Percentiles rank a stretch among this genome's conserved stretches.
Conservation (phyloP, 2,329 filamentous ascomycete species). For the Aspergillus quadrilineatus region DNA sequence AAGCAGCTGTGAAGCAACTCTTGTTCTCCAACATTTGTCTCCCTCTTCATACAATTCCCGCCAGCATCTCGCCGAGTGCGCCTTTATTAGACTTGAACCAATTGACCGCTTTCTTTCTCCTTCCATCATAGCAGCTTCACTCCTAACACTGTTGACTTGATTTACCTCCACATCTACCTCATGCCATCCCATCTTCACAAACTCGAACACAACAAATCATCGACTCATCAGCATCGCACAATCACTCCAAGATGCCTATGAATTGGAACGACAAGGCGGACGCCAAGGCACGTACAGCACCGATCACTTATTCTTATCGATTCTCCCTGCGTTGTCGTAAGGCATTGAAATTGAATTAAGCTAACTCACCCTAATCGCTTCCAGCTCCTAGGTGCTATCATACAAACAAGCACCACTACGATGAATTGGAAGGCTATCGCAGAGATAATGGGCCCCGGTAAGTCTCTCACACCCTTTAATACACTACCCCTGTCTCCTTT, state of each 20-base stretch:
- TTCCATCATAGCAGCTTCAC: too few species aligned
- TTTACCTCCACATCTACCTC: too few species aligned
- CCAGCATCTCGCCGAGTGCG: too few species aligned
- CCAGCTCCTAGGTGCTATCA: conserved; percentile 27
- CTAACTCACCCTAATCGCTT: background rate
- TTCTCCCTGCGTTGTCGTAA: conserved; percentile 1
- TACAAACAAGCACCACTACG: background rate
- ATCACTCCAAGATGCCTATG: conserved; percentile 25
- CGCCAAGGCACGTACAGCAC: conserved; percentile 25
- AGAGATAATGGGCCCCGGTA: background rate
- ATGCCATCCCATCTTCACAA: background rate
- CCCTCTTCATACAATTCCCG: too few species aligned
- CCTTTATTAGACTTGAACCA: too few species aligned
- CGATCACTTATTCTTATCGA: background rate
- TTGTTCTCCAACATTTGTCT: too few species aligned
- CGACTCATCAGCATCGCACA: background rate
- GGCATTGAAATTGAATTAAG: background rate
- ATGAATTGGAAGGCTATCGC: too few species aligned
- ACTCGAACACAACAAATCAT: background rate
- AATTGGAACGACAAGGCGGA: conserved; percentile 29
- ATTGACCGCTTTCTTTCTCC: too few species aligned
- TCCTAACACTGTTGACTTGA: too few species aligned
- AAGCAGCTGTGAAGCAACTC: too few species aligned
- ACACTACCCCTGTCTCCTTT: background rate
- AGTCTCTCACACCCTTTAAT: background rate